Evolutionary conservation across 2,329 filamentous ascomycete genomes (phyloP), one percentile per base, ranked within the genome.

Genomic region (Aspergillus brasiliensis): DNA sequence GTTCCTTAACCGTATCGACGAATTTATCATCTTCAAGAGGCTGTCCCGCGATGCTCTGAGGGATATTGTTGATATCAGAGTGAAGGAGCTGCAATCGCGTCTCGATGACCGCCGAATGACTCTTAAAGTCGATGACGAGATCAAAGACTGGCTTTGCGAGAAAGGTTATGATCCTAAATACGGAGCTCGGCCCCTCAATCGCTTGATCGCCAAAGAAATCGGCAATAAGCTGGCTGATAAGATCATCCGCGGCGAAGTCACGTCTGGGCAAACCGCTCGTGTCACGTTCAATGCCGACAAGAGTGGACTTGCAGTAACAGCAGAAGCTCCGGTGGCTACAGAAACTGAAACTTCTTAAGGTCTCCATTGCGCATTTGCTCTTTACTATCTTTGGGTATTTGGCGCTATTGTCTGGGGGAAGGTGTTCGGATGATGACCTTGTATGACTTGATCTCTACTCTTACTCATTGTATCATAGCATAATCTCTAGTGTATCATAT

Each of bases 1-100:
- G 74, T 99, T 98, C 82, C 84, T 98, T 65, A 98, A 99, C 79
- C 87, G 95, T 19, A 92, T 98, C 63, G 94, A 98, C 76, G 94
- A 96, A 62, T 97, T 98, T 80, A 97, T 98, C 74, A 81, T 98
- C 71, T 98, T 98, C 83, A 94, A 93, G 78, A 86, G 94, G 8
- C 84, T 98, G 2, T 91, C 91, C 0, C 84, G 84, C 28, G 81
- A 83, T 17, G 93, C 94, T 15, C 84, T 98, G 58, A 85, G 92
- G 28, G 93, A 96, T 71, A 98, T 98, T 65, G 92, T 97, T 51
- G 92, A 98, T 71, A 97, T 98, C 64, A 87, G 95, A 31, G 82
- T 98, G 51, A 85, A 83, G 62, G 95, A 98, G 78, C 82, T 98
- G 7, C 93, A 97, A 76, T 79, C 80, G 55, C 87, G 92, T 42